Evolutionary conservation across 148 eudicot genomes (phyloP).

Genomic region (Diospyros kaki): DNA sequence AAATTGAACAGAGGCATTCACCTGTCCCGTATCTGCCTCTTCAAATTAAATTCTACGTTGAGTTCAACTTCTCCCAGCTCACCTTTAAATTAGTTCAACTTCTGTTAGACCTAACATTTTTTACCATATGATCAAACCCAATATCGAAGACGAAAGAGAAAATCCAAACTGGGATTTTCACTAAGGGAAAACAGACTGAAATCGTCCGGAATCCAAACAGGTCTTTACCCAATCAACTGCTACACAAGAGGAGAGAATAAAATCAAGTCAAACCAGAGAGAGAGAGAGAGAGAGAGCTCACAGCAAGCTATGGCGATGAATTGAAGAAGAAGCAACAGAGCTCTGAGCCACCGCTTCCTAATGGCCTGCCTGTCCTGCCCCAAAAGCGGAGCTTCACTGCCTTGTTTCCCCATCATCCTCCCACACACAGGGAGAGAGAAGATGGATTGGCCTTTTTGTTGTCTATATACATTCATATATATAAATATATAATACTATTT

Average conservation of each 20-base stretch:
- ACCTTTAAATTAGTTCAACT: background rate
- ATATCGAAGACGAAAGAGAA: too few relatives aligned
- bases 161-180: too few relatives aligned
- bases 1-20: background rate
- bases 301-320: slow-evolving; percentile 25
- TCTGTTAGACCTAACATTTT: background rate
- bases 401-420: slow-evolving; percentile 17
- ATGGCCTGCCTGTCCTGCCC: slow-evolving; percentile 15
- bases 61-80: background rate
- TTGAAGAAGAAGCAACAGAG: slow-evolving; percentile 28
- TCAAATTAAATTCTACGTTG: background rate
- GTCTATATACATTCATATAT: too few relatives aligned
- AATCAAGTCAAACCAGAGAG: background rate
- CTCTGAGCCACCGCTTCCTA: slow-evolving; percentile 14
- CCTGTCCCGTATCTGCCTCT: background rate
- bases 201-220: too few relatives aligned
- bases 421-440: background rate
- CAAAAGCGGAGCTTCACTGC: slow-evolving; percentile 33
- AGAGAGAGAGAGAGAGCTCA: slow-evolving; percentile 16
- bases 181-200: too few relatives aligned
- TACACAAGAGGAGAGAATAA: background rate
- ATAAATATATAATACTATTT: too few relatives aligned
- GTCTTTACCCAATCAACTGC: too few relatives aligned
- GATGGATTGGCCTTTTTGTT: background rate
- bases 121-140: too few relatives aligned